Conservation (phyloP, 345 rosid genomes). For the Boechera stricta region DNA sequence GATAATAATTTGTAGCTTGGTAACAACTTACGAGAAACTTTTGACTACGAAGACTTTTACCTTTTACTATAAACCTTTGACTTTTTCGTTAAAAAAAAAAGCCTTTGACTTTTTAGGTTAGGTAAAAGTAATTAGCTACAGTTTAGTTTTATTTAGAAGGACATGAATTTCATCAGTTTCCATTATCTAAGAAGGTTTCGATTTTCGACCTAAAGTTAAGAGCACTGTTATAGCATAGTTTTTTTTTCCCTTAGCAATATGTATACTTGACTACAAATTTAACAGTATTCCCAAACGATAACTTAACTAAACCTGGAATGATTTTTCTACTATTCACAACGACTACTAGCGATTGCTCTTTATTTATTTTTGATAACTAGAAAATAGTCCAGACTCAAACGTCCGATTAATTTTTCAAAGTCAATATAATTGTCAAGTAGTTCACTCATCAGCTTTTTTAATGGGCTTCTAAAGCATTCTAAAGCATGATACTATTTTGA, state of each 20-base stretch:
- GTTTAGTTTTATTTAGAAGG: not conserved
- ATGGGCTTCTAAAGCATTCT: too few relatives aligned
- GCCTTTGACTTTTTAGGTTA: conserved; percentile 26
- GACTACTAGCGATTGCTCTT: not conserved
- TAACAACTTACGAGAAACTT: conserved; percentile 32
- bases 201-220: conserved; percentile 9
- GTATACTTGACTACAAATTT: too few relatives aligned
- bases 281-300: conserved; percentile 4
- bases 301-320: conserved; percentile 14
- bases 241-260: not conserved
- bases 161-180: not conserved
- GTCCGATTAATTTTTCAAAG: too few relatives aligned
- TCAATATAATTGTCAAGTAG: too few relatives aligned
- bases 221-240: not conserved
- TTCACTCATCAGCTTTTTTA: too few relatives aligned
- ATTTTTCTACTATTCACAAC: not conserved
- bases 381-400: too few relatives aligned
- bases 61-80: conserved; percentile 24
- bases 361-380: too few relatives aligned
- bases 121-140: not conserved
- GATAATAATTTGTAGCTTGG: conserved; percentile 14
- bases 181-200: not conserved
- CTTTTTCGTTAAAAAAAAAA: not conserved
- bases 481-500: too few relatives aligned
- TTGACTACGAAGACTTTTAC: conserved; percentile 5